A percentile compares a stretch with the other conserved stretches of the same genome.
Evolutionary conservation across 306 rosid genomes (phyloP).

Genomic region (Citrullus colocynthis): DNA sequence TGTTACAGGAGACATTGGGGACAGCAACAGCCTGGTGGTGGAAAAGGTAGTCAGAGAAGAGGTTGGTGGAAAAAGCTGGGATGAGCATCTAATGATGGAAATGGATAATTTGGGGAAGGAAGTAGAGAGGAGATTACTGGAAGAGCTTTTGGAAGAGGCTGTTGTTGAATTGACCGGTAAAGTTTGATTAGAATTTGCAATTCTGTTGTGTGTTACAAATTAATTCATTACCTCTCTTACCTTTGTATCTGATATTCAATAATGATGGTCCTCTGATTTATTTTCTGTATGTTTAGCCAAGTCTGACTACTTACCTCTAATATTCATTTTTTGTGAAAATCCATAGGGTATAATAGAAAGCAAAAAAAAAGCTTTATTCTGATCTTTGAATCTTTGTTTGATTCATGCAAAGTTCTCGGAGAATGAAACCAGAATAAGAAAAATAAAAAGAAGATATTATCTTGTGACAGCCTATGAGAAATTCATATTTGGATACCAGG

Average conservation of each 20-base stretch:
- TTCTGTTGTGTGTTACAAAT: not conserved
- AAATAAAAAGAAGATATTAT: not conserved
- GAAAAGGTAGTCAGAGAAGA: constrained; percentile 65
- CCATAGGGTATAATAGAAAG: not conserved
- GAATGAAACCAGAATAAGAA: not conserved
- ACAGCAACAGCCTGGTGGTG: constrained; percentile 51
- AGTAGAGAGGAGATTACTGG: constrained; percentile 47
- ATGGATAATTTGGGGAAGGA: constrained; percentile 52
- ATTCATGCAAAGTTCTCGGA: not conserved
- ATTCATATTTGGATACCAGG: not conserved
- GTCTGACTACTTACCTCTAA: not conserved
- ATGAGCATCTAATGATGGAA: constrained; percentile 47
- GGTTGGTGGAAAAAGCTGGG: constrained; percentile 54
- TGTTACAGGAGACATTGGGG: constrained; percentile 42
- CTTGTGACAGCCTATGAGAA: not conserved
- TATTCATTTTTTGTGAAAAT: not conserved
- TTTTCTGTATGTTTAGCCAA: not conserved
- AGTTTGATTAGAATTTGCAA: not conserved
- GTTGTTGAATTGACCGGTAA: constrained; percentile 51
- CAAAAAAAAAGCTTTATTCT: not conserved
- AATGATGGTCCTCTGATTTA: not conserved
- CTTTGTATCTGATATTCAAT: constrained; percentile 3
- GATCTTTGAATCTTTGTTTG: not conserved
- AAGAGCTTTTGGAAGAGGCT: constrained; percentile 65
- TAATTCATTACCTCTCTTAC: constrained; percentile 1